phyloP scores from a whole-genome alignment of 1,284 basidiomycete genomes.

The Cystobasidium sp. region DNA sequence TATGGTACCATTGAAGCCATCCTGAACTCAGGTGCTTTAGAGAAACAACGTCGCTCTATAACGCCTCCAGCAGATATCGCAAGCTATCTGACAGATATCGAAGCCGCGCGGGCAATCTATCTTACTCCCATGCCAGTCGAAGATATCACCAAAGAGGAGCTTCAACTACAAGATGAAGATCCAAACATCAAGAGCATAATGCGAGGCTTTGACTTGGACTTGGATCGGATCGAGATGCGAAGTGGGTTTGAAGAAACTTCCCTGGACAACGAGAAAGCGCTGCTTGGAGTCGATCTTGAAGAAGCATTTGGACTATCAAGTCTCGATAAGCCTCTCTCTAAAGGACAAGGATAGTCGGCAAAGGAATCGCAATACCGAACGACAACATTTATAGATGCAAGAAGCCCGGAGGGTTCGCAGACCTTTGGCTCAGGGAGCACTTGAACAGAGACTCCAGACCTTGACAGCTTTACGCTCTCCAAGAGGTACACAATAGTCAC shows the following conservation, averaged over 20 bases:
- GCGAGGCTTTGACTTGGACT: conserved; percentile 34
- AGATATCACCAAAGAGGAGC: background rate
- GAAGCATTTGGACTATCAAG: conserved; percentile 20
- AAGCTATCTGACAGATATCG: conserved; percentile 24
- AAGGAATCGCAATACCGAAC: background rate
- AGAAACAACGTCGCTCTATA: conserved; percentile 2
- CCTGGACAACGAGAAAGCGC: background rate
- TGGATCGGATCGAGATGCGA: background rate
- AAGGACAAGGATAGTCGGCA: background rate
- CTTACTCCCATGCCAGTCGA: conserved; percentile 21
- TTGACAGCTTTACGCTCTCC: too few species aligned
- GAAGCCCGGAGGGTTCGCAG: too few species aligned
- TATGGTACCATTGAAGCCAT: conserved; percentile 41
- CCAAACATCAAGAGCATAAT: conserved; percentile 11
- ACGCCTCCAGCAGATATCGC: conserved; percentile 8
- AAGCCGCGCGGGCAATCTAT: conserved; percentile 34
- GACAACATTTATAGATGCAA: background rate
- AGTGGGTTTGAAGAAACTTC: conserved; percentile 11
- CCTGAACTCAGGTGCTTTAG: conserved; percentile 12
- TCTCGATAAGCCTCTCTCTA: background rate
- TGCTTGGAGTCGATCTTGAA: conserved; percentile 6
- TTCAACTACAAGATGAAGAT: conserved; percentile 20
- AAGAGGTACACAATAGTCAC: too few species aligned
- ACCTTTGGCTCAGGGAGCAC: too few species aligned
- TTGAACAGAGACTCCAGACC: too few species aligned